Base-by-base conservation (phyloP, 495 filamentous ascomycete species). In the Trichocladium antarcticum region DNA sequence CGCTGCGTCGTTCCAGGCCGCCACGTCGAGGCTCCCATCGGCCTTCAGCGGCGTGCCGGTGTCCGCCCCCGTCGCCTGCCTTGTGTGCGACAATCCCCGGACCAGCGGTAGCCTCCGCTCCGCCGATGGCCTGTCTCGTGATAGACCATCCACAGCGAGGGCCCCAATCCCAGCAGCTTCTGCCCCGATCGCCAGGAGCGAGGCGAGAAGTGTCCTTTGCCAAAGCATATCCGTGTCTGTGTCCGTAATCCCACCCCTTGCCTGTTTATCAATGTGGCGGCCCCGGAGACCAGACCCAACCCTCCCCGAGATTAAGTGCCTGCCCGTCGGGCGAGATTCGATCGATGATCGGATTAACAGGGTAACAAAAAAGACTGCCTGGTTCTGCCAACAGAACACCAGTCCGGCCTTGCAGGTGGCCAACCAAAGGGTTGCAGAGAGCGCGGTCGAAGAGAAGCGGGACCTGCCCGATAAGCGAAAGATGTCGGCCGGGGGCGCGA, bases 1-100 rank as follows among this genome's bases (percentile, higher is more conserved):
- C 4, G 74, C 78, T 42, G 64, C 56, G n/a, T 58, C 59, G 53
- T 82, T 68, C 77, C 78, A 83, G 1, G 63, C 58, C 6, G 60
- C 63, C 61, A 71, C 61, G 58, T 74, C 65, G 49, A 65, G 54
- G 53, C 24, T 59, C 37, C 59, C 63, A 37, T 66, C 57, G 37
- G 65, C 20, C 22, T 58, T 61, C 22, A 67, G 51, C 5, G 58
- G 41, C 22, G 57, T 46, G 38, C 37, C 46, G 9, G 35, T 42
- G 8, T 27, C 24, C 31, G 42, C 15, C 14, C 32, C n/a, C 14
- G 16, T 19, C 9, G 48, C 31, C 32, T 65, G 58, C 24, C 58
- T 50, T 12, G 46, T 22, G 6, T 60, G 45, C 34, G 64, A 27
- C 15, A 38, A 51, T 20, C 56, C 56, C 0, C 60, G 44, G 0